These are phyloP conservation scores for Apiosordaria backusii DNA, from an alignment of 495 filamentous ascomycete genomes.

Conservation along the genomic window DNA sequence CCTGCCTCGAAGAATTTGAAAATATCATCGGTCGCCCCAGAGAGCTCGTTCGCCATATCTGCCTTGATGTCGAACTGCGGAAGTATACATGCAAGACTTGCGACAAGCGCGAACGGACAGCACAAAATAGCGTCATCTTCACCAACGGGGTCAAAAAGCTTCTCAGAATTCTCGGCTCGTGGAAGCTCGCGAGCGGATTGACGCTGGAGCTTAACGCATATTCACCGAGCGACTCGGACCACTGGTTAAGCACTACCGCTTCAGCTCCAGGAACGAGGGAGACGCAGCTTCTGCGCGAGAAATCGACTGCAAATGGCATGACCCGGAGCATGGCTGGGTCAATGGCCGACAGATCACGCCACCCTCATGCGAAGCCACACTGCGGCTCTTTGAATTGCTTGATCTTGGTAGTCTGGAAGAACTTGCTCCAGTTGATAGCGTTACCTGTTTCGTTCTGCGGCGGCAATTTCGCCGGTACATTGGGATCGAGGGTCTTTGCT, in stretches of 20 bases:
- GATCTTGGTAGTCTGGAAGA: neutral
- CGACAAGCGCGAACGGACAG: slow-evolving; percentile 1
- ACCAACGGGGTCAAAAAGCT: slow-evolving; percentile 22
- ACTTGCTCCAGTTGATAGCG: slow-evolving; percentile 7
- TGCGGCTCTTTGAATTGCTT: slow-evolving; percentile 12
- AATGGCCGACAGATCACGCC: slow-evolving; percentile 13
- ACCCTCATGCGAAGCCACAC: slow-evolving; percentile 15
- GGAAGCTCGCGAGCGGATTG: slow-evolving; percentile 14
- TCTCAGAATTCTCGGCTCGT: slow-evolving; percentile 24
- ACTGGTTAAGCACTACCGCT: slow-evolving; percentile 26
- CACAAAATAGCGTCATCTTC: slow-evolving; percentile 14
- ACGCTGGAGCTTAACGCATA: slow-evolving; percentile 28
- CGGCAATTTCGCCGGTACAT: slow-evolving; percentile 12
- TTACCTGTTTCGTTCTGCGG: slow-evolving; percentile 15
- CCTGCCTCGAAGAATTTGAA: slow-evolving; percentile 28
- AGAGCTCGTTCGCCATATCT: slow-evolving; percentile 24
- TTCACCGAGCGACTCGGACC: slow-evolving; percentile 26
- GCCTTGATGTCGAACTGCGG: slow-evolving; percentile 22
- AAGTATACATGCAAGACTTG: slow-evolving; percentile 22
- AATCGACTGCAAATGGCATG: slow-evolving; percentile 11
- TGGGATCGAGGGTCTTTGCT: neutral
- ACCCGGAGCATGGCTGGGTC: slow-evolving; percentile 16
- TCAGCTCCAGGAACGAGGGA: slow-evolving; percentile 13
- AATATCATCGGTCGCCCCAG: slow-evolving; percentile 17
- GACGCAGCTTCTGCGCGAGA: neutral